Evolutionary conservation across 257 asterid genomes (phyloP).

Genomic region (Nemophila menziesii): DNA sequence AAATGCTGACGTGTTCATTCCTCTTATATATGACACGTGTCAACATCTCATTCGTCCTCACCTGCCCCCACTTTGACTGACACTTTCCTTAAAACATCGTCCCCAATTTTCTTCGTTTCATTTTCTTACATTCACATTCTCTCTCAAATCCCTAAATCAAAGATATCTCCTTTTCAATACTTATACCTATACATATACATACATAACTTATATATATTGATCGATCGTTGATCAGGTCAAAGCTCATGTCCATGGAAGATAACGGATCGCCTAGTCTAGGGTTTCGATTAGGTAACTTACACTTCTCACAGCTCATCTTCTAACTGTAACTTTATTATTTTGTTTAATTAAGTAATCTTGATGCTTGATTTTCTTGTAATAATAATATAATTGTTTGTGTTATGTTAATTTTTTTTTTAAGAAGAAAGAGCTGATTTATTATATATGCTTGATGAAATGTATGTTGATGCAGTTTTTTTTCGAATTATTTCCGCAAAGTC

Average conservation of each 20-base stretch:
- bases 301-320: no score
- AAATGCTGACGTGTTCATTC: conserved; percentile 1
- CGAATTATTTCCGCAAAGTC: no score
- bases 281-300: conserved; percentile 14
- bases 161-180: not conserved
- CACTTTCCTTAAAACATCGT: not conserved
- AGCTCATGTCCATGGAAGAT: conserved; percentile 11
- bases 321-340: not conserved
- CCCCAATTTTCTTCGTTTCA: not conserved
- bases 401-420: not conserved
- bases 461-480: no score
- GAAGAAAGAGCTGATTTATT: not conserved
- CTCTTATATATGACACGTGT: conserved; percentile 4
- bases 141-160: not conserved
- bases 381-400: not conserved
- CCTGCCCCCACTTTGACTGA: not conserved
- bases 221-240: conserved; percentile 2
- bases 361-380: not conserved
- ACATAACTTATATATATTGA: not conserved
- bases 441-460: no score
- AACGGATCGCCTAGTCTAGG: conserved; percentile 14
- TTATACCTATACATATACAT: not conserved
- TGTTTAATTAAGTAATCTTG: not conserved
- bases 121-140: conserved; percentile 5
- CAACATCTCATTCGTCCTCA: conserved; percentile 1